Evolutionary conservation across 805 yeast genomes (phyloP), one percentile per base, ranked within the genome.

Genomic region (Kodamaea lidongshanica): DNA sequence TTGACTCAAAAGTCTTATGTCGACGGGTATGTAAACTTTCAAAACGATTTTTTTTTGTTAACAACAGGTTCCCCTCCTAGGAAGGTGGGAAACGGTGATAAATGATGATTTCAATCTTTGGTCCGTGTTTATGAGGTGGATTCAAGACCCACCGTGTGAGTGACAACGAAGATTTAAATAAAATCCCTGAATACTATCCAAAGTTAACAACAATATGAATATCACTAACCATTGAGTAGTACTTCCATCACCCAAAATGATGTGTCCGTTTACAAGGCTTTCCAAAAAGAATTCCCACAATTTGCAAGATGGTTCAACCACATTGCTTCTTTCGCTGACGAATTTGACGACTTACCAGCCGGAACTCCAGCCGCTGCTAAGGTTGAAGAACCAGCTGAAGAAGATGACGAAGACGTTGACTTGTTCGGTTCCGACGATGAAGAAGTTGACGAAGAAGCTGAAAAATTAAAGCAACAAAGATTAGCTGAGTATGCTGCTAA

Each of bases 231-330:
- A 58, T 56, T 61, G 33, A 24, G 12, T 39, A 85, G 95, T 68
- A 67, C 87, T 50, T 63, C 86, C 54, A 94, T 95, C 47, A 70
- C 96, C 54, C 95, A 86, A 72, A 95, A 96, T 61, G 97, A 89
- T 62, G 97, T 83, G 44, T 64, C 88, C 52, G 86, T 76, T 55
- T 89, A 79, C 89, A 77, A 85, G 75, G 87, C 96, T 68, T 89
- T 79, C 82, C 87, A 87, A 74, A 58, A 73, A 56, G 67, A 80
- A 67, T 89, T 68, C 84, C 96, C 96, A 66, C 79, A 83, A 67
- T 87, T 87, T 61, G 70, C 95, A 61, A 88, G 97, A 77, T 92
- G 96, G 96, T 86, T 82, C 77, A 85, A 85, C 81, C 96, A 89
- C 83, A 82, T 89, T 60, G 92, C 94, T 64, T 79, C 96, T 41